Conservation (phyloP, 805 yeast species). For the Candida nonsorbophila region DNA sequence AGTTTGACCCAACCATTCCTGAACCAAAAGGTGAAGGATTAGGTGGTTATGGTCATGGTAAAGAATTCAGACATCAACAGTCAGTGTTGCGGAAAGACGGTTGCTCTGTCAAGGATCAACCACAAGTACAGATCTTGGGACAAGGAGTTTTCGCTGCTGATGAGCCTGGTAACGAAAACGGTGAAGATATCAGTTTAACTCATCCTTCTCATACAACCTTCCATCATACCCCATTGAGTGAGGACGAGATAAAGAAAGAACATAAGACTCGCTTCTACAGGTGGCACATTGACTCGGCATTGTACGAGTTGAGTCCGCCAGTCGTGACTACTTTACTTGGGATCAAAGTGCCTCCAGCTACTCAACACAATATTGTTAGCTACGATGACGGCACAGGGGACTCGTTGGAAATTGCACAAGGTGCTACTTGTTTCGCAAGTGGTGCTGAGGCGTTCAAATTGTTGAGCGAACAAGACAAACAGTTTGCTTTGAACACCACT, state of each 20-base stretch:
- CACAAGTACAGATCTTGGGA: constrained; percentile 88
- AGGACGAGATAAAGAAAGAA: constrained; percentile 53
- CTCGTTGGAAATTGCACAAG: constrained; percentile 63
- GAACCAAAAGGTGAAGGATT: constrained; percentile 30
- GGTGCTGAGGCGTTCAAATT: constrained; percentile 75
- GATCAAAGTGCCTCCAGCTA: constrained; percentile 67
- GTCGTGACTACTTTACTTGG: constrained; percentile 81
- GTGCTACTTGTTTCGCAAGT: constrained; percentile 85
- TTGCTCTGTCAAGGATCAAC: constrained; percentile 70
- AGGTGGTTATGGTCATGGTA: constrained; percentile 80
- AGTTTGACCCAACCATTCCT: constrained; percentile 67
- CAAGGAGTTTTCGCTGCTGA: constrained; percentile 63
- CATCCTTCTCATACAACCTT: constrained; percentile 84
- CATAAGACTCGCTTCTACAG: constrained; percentile 79
- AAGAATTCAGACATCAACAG: constrained; percentile 48
- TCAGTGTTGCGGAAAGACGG: constrained; percentile 79
- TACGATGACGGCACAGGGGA: constrained; percentile 59
- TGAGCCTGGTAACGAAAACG: constrained; percentile 55
- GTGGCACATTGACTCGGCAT: constrained; percentile 92
- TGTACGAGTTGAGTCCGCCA: constrained; percentile 83
- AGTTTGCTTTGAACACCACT: constrained; percentile 69
- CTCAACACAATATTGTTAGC: constrained; percentile 56
- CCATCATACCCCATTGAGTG: constrained; percentile 62
- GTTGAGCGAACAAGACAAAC: constrained; percentile 64
- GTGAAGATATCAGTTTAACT: constrained; percentile 55